These are phyloP conservation scores for Fusarium goolgardi DNA, from an alignment of 2,329 filamentous ascomycete genomes.

Conservation along the genomic window DNA sequence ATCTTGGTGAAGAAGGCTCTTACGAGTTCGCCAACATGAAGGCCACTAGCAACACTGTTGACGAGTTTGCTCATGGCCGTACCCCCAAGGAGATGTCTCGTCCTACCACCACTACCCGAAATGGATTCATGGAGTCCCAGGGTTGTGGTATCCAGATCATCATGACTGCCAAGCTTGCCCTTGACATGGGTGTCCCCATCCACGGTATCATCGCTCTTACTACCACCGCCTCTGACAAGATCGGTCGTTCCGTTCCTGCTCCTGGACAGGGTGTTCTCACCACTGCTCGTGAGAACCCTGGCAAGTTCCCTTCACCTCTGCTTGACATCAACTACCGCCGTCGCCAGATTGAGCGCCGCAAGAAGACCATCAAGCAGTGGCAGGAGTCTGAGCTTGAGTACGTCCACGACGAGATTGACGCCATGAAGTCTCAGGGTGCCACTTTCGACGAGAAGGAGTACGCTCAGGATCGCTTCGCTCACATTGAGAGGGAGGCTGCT, in stretches of 20 bases:
- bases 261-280: constrained; percentile 97
- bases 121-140: constrained; percentile 99
- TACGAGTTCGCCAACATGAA: constrained; percentile 99
- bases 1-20: constrained; percentile 98
- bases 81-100: constrained; percentile 98
- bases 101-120: constrained; percentile 94
- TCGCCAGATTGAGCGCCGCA: constrained; percentile 92
- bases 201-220: constrained; percentile 94
- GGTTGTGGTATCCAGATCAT: constrained; percentile 98
- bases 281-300: constrained; percentile 87
- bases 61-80: constrained; percentile 94
- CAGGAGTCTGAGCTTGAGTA: constrained; percentile 95
- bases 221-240: constrained; percentile 98
- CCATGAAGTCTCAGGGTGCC: constrained; percentile 83
- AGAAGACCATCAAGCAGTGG: constrained; percentile 95
- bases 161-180: constrained; percentile 94
- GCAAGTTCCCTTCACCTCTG: constrained; percentile 94
- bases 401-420: constrained; percentile 89
- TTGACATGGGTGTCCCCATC: constrained; percentile 99
- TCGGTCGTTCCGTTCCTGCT: constrained; percentile 95
- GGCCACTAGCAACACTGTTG: constrained; percentile 96
- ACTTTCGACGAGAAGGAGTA: constrained; percentile 87
- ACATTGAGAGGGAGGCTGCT: constrained; percentile 86
- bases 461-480: constrained; percentile 81
- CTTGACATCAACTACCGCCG: constrained; percentile 98